Conservation (phyloP, 176 grass and related monocot species). For the Raddia distichophylla region DNA sequence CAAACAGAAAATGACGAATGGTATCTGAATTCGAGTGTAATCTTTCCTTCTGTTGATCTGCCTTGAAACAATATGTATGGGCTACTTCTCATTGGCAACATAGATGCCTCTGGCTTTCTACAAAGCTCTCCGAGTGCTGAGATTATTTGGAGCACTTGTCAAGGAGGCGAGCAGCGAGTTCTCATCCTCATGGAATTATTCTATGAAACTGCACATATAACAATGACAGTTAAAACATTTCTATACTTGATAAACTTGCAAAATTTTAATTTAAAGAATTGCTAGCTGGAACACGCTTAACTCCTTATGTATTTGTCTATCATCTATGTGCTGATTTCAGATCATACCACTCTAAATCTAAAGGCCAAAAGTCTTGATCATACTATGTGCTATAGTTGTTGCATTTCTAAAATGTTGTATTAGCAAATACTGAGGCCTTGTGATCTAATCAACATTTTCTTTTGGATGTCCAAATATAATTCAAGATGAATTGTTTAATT, state of each 20-base stretch:
- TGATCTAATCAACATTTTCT: background rate
- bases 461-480: background rate
- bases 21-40: background rate
- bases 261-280: background rate
- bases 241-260: background rate
- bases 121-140: background rate
- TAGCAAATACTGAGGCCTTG: background rate
- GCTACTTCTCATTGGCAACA: conserved; percentile 5
- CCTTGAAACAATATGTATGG: background rate
- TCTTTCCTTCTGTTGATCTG: background rate
- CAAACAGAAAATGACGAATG: background rate
- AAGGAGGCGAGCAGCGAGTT: background rate
- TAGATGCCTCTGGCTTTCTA: background rate
- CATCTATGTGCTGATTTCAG: background rate
- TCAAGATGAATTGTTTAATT: background rate
- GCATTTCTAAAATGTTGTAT: background rate
- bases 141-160: background rate
- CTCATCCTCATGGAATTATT: background rate
- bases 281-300: conserved; percentile 17
- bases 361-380: background rate
- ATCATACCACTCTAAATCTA: background rate
- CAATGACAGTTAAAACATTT: conserved; percentile 31
- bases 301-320: background rate
- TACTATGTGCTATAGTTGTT: background rate
- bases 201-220: conserved; percentile 33